A percentile compares a stretch with the other conserved stretches of the same genome.
Conservation (phyloP, 345 rosid genomes). For the Kandelia obovata region DNA sequence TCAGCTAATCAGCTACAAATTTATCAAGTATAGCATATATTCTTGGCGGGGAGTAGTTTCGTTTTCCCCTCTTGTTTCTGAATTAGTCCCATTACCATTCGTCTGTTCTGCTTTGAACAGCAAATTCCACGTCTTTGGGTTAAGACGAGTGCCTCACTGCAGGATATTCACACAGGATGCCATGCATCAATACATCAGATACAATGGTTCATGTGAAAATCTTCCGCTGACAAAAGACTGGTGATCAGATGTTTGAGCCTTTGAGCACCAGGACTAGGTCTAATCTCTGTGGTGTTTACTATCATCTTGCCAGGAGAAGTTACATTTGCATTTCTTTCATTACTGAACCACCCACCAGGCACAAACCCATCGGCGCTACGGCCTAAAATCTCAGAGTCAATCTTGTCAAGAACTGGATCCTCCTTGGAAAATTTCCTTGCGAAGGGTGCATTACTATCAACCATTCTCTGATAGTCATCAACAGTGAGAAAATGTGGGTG, state of each 20-base stretch:
- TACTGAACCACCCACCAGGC: constrained; percentile 61
- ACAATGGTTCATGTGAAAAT: constrained; percentile 52
- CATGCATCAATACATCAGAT: constrained; percentile 24
- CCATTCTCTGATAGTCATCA: constrained; percentile 61
- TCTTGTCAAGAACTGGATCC: constrained; percentile 62
- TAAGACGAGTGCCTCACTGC: not conserved
- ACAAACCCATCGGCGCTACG: constrained; percentile 50
- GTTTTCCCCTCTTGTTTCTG: constrained; percentile 13
- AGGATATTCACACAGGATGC: constrained; percentile 9
- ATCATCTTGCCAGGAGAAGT: constrained; percentile 13
- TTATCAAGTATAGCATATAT: constrained; percentile 8
- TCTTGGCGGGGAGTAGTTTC: not conserved
- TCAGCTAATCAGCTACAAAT: constrained; percentile 14
- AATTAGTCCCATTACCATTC: constrained; percentile 1
- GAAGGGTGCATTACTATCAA: constrained; percentile 74
- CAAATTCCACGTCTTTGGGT: not conserved
- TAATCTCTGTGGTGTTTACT: constrained; percentile 41
- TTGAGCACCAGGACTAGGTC: constrained; percentile 68
- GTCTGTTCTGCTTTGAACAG: constrained; percentile 2
- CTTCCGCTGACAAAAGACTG: constrained; percentile 50
- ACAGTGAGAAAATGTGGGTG: constrained; percentile 78
- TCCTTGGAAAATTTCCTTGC: constrained; percentile 75
- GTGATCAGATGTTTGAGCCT: constrained; percentile 55
- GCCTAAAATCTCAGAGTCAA: constrained; percentile 72
- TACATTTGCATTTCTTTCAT: constrained; percentile 25